Base-by-base conservation (phyloP, 2,329 filamentous ascomycete genomes). In the Diaporthe sp. region DNA sequence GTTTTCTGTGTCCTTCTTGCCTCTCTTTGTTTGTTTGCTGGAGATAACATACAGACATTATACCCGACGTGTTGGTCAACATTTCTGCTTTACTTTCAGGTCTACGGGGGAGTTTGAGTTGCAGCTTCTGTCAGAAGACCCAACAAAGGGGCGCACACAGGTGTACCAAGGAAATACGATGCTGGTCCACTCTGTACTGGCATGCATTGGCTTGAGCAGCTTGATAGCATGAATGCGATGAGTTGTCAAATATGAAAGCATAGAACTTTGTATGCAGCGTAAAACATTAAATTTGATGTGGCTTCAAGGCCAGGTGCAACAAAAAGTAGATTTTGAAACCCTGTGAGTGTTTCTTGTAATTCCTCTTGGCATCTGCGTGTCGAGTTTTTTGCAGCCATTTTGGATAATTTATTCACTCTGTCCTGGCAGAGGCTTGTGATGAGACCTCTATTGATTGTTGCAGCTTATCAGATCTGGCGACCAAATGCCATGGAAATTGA, bases 41-140 rank as follows among this genome's bases (percentile, higher is more conserved):
- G 57, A 55, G 72, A 67, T 49, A 68, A 75, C 70, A 67, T 53
- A 68, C 70, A 75, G 60, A 67, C 60, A 75, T 73, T 75, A 75
- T 75, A 75, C 74, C 74, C 74, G 74, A 68, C 70, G 51, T 51
- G 28, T 73, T 37, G 57, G 53, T 72, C 70, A 72, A 60, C 60
- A 68, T 34, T 42, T 60, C 39, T 72, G 51, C 68, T 73, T 75
- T 57, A 51, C 28, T 63, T 65, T 55, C 42, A 49, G 68, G 70
- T 68, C 44, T 57, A 67, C 10, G n/a, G 25, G 22, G 73, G 58
- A n/a, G 47, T 57, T 51, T 25, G 31, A 53, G n/a, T 37, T 51
- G 49, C 44, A 61, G 44, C 31, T 39, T 37, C 9, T 42, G 61
- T 49, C 47, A 39, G 47, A 47, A 44, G 28, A 68, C 53, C 39